These are phyloP conservation scores for Dactylellina sp. DNA, from an alignment of 2,329 filamentous ascomycete genomes.

Conservation along the genomic window DNA sequence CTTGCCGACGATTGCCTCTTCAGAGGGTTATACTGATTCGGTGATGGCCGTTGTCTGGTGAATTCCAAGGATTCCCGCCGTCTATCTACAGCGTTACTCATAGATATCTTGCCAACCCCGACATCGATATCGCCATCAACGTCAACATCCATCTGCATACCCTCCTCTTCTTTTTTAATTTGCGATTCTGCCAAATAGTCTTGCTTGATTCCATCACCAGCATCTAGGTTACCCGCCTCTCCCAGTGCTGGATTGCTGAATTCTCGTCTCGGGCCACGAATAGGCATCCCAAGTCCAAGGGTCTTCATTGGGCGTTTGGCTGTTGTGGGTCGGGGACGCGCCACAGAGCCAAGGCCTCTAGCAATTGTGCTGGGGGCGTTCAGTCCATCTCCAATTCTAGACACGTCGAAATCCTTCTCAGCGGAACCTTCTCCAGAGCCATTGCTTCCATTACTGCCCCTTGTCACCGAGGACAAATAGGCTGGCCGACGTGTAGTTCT, in stretches of 20 bases:
- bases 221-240: conserved; percentile 35
- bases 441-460: conserved; percentile 43
- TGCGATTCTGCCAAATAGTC: conserved; percentile 50
- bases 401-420: conserved; percentile 47
- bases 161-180: conserved; percentile 40
- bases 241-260: conserved; percentile 32
- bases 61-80: conserved; percentile 47
- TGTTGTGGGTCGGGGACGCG: conserved; percentile 36
- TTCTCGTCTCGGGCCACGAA: conserved; percentile 51
- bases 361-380: conserved; percentile 45
- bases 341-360: conserved; percentile 50
- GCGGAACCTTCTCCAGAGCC: conserved; percentile 48
- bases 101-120: conserved; percentile 25
- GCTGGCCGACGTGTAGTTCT: conserved; percentile 38
- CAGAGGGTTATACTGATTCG: conserved; percentile 55
- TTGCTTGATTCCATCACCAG: conserved; percentile 39
- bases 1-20: conserved; percentile 54
- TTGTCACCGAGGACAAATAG: conserved; percentile 42
- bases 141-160: conserved; percentile 18
- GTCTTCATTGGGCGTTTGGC: conserved; percentile 48
- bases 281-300: conserved; percentile 54
- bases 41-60: conserved; percentile 41
- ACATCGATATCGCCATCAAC: conserved; percentile 23
- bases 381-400: conserved; percentile 30
- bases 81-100: not conserved